Evolutionary conservation across 1,284 basidiomycete species (phyloP).

Genomic region (Trichosporon inkin): DNA sequence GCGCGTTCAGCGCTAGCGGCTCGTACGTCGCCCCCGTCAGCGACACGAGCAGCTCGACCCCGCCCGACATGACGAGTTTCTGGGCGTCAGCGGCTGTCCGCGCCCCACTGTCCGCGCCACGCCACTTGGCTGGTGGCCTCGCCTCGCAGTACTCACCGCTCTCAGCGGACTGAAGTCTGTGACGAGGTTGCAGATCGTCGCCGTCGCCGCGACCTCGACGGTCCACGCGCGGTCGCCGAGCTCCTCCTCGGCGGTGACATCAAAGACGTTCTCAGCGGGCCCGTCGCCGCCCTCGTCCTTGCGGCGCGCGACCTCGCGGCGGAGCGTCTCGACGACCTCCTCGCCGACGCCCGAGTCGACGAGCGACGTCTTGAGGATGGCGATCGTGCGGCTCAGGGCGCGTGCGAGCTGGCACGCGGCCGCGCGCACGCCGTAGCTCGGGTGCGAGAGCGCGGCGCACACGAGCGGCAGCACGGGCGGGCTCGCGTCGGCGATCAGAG

Average conservation of each 20-base stretch:
- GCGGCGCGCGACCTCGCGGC: conserved; percentile 31
- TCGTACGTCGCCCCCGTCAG: conserved; percentile 58
- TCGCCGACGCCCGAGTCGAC: conserved; percentile 74
- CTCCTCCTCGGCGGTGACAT: conserved; percentile 25
- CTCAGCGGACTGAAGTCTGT: conserved; percentile 79
- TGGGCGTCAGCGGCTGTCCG: conserved; percentile 38
- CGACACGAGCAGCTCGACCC: conserved; percentile 61
- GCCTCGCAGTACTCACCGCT: conserved; percentile 61
- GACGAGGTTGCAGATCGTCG: conserved; percentile 76
- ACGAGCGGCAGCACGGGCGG: conserved; percentile 57
- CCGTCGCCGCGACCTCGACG: conserved; percentile 67
- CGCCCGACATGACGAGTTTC: conserved; percentile 62
- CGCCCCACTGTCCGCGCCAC: too few species aligned
- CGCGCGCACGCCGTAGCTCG: conserved; percentile 69
- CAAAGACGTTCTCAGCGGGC: conserved; percentile 14
- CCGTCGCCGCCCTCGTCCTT: conserved; percentile 9
- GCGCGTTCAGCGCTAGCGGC: conserved; percentile 61
- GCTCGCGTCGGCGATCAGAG: conserved; percentile 59
- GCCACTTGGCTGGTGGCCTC: too few species aligned
- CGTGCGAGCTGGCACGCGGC: conserved; percentile 78
- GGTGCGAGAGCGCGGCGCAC: conserved; percentile 58
- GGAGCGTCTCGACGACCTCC: conserved; percentile 62
- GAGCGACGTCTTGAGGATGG: conserved; percentile 72
- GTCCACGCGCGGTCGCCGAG: conserved; percentile 60
- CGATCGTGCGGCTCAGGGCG: conserved; percentile 70